These are phyloP conservation scores for Neospora caninum DNA, from an alignment of 169 alveolate species.

Conservation along the genomic window DNA sequence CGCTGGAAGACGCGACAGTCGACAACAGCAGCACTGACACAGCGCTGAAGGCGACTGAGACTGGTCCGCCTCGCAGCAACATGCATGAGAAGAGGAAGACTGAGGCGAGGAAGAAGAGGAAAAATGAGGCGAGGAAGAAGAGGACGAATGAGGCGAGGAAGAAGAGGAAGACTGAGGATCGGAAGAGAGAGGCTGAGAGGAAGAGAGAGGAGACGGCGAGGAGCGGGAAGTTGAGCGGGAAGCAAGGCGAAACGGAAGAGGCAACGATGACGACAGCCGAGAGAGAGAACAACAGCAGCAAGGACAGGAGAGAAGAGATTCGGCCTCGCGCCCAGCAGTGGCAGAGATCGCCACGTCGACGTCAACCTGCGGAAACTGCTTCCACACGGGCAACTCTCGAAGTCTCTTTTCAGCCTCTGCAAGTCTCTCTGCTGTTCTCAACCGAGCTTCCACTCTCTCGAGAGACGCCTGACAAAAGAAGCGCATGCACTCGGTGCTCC, in stretches of 20 bases:
- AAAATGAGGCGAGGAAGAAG: not conserved
- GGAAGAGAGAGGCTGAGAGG: not conserved
- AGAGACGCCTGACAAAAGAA: not conserved
- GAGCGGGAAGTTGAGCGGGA: not conserved
- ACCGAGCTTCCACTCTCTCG: not conserved
- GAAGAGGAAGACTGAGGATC: not conserved
- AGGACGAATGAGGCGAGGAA: not conserved
- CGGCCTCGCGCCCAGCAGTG: not conserved
- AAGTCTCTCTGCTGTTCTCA: not conserved
- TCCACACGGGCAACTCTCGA: not conserved
- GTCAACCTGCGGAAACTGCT: not conserved
- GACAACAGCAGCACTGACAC: not conserved
- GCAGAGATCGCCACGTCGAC: not conserved
- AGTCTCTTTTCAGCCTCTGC: not conserved
- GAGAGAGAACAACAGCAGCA: conserved; percentile 26
- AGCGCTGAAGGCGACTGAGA: not conserved
- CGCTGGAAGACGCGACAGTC: not conserved
- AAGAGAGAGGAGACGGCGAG: not conserved
- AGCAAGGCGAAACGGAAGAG: not conserved
- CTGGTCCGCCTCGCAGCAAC: not conserved
- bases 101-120: not conserved
- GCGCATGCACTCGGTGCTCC: not conserved
- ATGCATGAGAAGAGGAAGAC: not conserved
- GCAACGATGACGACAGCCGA: not conserved
- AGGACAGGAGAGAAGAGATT: conserved; percentile 12